phyloP scores from a whole-genome alignment of 176 grass and related monocot genomes.

The Phoenix dactylifera region DNA sequence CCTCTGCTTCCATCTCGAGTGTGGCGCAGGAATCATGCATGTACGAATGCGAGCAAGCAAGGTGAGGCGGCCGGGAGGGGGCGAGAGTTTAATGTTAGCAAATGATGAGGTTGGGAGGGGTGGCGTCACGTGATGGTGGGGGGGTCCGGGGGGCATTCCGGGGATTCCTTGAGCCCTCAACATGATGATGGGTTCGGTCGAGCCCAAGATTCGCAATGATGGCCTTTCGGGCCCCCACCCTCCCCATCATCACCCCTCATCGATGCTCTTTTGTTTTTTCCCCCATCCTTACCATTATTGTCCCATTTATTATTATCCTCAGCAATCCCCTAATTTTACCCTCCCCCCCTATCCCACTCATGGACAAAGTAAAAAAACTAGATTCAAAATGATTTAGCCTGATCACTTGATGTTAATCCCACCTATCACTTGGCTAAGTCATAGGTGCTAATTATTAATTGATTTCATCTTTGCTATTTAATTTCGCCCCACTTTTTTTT shows the following conservation, averaged over 20 bases:
- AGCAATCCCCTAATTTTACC: not conserved
- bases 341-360: not conserved
- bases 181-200: constrained; percentile 73
- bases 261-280: constrained; percentile 7
- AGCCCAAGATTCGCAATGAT: constrained; percentile 99
- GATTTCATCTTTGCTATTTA: too few species aligned
- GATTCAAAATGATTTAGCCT: too few species aligned
- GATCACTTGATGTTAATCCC: too few species aligned
- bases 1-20: not conserved
- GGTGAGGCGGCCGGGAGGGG: constrained; percentile 8
- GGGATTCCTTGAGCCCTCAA: not conserved
- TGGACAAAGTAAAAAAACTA: not conserved
- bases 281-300: constrained; percentile 13
- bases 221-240: constrained; percentile 25
- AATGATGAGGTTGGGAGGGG: constrained; percentile 48
- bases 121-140: constrained; percentile 61
- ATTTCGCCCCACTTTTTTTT: too few species aligned
- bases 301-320: constrained; percentile 26
- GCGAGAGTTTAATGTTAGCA: constrained; percentile 63
- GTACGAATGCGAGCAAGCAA: constrained; percentile 9
- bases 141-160: not conserved
- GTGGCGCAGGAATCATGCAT: constrained; percentile 9
- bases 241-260: constrained; percentile 12
- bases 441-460: too few species aligned
- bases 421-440: too few species aligned